Evolutionary conservation across 177 flowering plant species (phyloP).

Genomic region (Vitis hybrid): DNA sequence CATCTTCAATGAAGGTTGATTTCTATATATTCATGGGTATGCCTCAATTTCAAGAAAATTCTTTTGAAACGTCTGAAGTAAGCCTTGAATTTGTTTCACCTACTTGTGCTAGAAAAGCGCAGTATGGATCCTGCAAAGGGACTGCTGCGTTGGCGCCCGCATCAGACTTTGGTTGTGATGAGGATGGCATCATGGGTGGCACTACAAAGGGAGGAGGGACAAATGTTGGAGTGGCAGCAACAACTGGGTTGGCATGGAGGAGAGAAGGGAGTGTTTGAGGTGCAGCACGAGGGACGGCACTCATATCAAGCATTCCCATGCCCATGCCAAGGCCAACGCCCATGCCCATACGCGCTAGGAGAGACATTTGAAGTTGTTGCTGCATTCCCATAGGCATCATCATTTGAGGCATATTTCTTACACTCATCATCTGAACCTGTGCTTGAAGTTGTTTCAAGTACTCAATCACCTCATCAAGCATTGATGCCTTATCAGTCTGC

Average conservation of each 20-base stretch:
- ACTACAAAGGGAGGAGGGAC: constrained; percentile 27
- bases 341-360: constrained; percentile 49
- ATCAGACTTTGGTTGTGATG: constrained; percentile 20
- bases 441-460: constrained; percentile 65
- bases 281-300: constrained; percentile 8
- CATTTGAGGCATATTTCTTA: constrained; percentile 44
- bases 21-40: no score
- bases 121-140: constrained; percentile 40
- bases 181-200: constrained; percentile 25
- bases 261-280: constrained; percentile 24
- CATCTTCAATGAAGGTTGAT: no score
- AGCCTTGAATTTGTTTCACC: constrained; percentile 1
- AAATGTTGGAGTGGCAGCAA: constrained; percentile 24
- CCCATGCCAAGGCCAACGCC: constrained; percentile 48
- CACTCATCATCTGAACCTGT: constrained; percentile 58
- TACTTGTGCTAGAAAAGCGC: constrained; percentile 48
- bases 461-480: constrained; percentile 65
- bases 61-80: no score
- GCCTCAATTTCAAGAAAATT: no score
- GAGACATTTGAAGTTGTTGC: constrained; percentile 54
- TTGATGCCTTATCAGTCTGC: constrained; percentile 72
- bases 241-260: constrained; percentile 21
- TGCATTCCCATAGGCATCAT: constrained; percentile 54
- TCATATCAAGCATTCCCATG: constrained; percentile 37
- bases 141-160: constrained; percentile 15